These are phyloP conservation scores for Leishmania braziliensis DNA, from an alignment of 208 protist genomes.

Conservation along the genomic window DNA sequence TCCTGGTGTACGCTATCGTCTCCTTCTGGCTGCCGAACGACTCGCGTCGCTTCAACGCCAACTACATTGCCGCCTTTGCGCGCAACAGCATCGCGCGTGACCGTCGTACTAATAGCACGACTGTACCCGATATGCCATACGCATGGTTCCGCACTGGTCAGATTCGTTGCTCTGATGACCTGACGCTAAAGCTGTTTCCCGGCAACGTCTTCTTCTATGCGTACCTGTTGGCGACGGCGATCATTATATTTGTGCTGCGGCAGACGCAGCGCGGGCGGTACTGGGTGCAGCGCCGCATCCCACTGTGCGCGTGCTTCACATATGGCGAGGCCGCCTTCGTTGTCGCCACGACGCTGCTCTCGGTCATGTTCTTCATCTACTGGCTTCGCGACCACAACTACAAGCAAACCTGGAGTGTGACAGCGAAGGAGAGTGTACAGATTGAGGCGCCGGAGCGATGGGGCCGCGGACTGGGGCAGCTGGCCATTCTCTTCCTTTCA, in stretches of 20 bases:
- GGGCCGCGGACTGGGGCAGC: constrained; percentile 55
- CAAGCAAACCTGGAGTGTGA: constrained; percentile 26
- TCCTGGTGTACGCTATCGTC: constrained; percentile 35
- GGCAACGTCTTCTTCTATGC: constrained; percentile 69
- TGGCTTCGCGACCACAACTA: constrained; percentile 74
- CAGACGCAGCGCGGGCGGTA: constrained; percentile 20
- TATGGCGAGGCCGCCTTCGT: constrained; percentile 37
- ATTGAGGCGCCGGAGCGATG: constrained; percentile 36
- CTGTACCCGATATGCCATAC: constrained; percentile 47
- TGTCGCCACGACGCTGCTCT: constrained; percentile 32
- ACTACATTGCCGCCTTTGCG: constrained; percentile 37
- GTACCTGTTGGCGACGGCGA: constrained; percentile 39
- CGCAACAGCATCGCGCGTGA: constrained; percentile 5
- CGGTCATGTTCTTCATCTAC: constrained; percentile 56
- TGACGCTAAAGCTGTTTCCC: constrained; percentile 64
- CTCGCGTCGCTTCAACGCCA: constrained; percentile 27
- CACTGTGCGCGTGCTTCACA: constrained; percentile 21
- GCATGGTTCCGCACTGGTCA: constrained; percentile 48
- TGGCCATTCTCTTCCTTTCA: constrained; percentile 58
- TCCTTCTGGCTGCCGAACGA: constrained; percentile 66
- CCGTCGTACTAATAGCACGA: constrained; percentile 4
- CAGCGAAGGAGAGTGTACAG: not conserved
- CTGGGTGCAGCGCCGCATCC: constrained; percentile 35
- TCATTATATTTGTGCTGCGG: constrained; percentile 36
- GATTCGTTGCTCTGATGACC: constrained; percentile 25